Base-by-base conservation (phyloP, 2,329 filamentous ascomycete genomes). In the Blumeriella jaapii region DNA sequence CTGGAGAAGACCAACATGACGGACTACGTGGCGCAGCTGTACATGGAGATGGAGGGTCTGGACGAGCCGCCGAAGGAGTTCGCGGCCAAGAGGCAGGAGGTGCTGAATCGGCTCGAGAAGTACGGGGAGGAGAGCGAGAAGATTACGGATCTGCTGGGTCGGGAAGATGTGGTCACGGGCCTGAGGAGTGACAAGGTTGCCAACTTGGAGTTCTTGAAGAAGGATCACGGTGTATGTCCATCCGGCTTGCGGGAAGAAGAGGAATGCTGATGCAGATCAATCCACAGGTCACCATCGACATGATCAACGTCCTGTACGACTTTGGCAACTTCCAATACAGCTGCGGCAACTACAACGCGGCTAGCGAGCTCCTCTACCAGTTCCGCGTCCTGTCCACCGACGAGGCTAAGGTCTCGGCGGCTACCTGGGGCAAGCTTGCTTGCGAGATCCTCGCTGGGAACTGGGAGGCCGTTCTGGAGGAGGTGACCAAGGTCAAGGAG, bases 1-100 rank as follows among this genome's bases (percentile, higher is more conserved):
- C 76, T 98, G 51, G 89, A 93, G 67, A 79, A 86, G 61, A 96
- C 91, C 55, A 95, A 96, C 70, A 98, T 98, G 91, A 91, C 82
- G 55, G 91, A 98, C 63, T 98, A 93, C 60, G 84, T 96, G 36
- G 87, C 87, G 56, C 82, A 80, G 55, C 68, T 98, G 49, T 85
- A 93, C 69, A 82, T 82, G 59, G 82, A 95, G 56, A 75, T 98
- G 49, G 77, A 96, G 66, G 71, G 78, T 52, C 74, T 85, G 46
- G 70, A 81, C 41, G 72, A 83, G 44, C 67, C 82, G 36, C 87
- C 91, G 32, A 71, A 80, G 45, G 86, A 95, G 62, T 96, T 87
- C 61, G 74, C 77, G 52, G 78, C 82, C 61, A 93, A 91, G 77
- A 74, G 85, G 56, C 82, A 95, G 60, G 79, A 87, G 57, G 87